Base-by-base conservation (phyloP, 2,329 filamentous ascomycete genomes). In the Penicillium italicum region DNA sequence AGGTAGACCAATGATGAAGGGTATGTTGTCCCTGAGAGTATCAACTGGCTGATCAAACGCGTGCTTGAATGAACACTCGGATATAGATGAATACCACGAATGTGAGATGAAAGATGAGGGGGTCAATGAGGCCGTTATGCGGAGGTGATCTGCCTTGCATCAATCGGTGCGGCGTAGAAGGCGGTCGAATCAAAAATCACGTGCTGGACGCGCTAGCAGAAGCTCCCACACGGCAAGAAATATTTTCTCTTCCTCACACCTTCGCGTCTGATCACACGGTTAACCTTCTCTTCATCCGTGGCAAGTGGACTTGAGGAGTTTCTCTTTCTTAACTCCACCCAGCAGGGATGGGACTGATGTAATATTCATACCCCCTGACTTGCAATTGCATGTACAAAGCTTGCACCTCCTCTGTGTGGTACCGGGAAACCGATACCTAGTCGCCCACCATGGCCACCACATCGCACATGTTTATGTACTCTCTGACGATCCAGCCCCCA, bases 401-500 rank as follows among this genome's bases (percentile, higher is more conserved):
- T 31, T 45, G 44, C 50, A 38, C 56, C 46, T 51, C 36, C 57
- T 51, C 56, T 56, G 16, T 34, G 48, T 33, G 55, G 58, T 50
- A 57, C 59, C 38, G 48, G 55, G 48, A 48, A 57, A 63, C 61
- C 62, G 47, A 55, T 57, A 65, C 56, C 64, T 56, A 58, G 33
- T 58, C 62, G 67, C 71, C 73, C 77, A 80, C 57, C 73, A 97
- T 97, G 94, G 93, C 94, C 80, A 96, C 92, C 73, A 97, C 93
- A 59, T 97, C 92, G 64, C 93, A 93, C 74, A 96, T 97, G 91
- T 97, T 97, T 75, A 87, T 99, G 79, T 99, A 99, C 80, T 94
- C 91, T 69, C 82, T 99, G 79, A 97, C 94, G 66, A 87, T 99
- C 70, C 91, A 97, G 77, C 88, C 90, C 66, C 90, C 94, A 33